Percentiles rank a stretch among this genome's conserved stretches.
Conservation (phyloP, 148 eudicot species). For the Chenopodium album region DNA sequence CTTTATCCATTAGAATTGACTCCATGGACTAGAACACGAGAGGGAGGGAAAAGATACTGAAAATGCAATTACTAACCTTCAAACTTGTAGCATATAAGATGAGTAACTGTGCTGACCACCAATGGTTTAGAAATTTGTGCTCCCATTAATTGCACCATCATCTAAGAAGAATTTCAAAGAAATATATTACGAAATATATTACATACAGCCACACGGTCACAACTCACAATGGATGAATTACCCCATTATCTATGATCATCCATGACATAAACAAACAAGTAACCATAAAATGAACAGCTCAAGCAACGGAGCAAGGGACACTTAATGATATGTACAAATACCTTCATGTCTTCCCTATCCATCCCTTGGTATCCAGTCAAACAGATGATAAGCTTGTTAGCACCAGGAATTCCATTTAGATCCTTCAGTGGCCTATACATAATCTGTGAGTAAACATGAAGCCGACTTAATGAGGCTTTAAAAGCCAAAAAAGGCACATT, state of each 20-base stretch:
- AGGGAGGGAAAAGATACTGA: background rate
- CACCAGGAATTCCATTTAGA: conserved; percentile 77
- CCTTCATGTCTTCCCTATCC: conserved; percentile 87
- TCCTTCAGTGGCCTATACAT: conserved; percentile 74
- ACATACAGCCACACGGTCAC: background rate
- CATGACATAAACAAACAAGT: background rate
- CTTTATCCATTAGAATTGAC: background rate
- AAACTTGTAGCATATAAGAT: conserved; percentile 87
- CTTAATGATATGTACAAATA: conserved; percentile 14
- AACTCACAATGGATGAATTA: background rate
- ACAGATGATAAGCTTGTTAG: conserved; percentile 61
- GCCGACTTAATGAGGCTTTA: background rate
- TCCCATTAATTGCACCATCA: conserved; percentile 76
- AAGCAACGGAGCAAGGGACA: background rate
- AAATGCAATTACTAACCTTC: conserved; percentile 29
- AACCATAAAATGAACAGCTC: background rate
- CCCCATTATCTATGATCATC: background rate
- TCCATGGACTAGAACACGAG: conserved; percentile 4
- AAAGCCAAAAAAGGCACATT: background rate
- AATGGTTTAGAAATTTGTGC: conserved; percentile 83
- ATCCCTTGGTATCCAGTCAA: conserved; percentile 85
- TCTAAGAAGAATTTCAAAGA: conserved; percentile 34
- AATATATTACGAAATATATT: conserved; percentile 2
- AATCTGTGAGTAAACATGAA: conserved; percentile 41
- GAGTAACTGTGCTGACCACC: conserved; percentile 75